Evolutionary conservation across 208 protist species (phyloP), one percentile per base, ranked within the genome.

Genomic region (Polymyxa betae): DNA sequence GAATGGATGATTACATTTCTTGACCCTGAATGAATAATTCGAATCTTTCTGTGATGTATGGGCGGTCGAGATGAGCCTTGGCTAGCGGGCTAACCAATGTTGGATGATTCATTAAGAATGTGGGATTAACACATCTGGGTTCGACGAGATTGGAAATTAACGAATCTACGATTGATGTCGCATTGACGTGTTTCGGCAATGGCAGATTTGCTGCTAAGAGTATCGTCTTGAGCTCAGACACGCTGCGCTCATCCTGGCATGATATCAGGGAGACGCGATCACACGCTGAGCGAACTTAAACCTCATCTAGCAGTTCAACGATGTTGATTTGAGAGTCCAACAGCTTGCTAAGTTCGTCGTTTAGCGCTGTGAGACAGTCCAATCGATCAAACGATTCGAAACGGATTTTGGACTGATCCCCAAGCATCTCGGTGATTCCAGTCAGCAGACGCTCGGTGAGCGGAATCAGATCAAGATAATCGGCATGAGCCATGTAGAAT

Each of bases 81-180:
- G 99, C 98, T 0, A 99, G 95, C 16, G 99, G 99, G 45, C 95
- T 98, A 98, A 99, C 99, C 87, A 99, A 95, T 77, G 97, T 94
- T 16, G 99, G 99, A 93, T 99, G 98, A 92, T 99, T 97, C 91
- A 94, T 97, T 88, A 99, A 97, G 95, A 99, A 99, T 38, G 98
- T 99, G 41, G 99, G 99, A 88, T 99, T 96, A 89, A 98, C 93
- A 94, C 78, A 77, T 0, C 41, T 0, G 41, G 52, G 44, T 49
- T 92, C 88, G 20, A 92, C 60, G n/a, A 89, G 88, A 0, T 46
- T 0, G 0, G 46, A 66, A 16, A 82, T 46, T 0, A 96, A 38
- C 16, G 98, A 98, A 93, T 99, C 99, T 0, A 99, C 93, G 10
- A 99, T 94, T 41, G 98, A 95, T 0, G 98, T 95, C 5, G 95